Evolutionary conservation across 257 asterid species (phyloP).

Genomic region (Solanum bulbocastanum): DNA sequence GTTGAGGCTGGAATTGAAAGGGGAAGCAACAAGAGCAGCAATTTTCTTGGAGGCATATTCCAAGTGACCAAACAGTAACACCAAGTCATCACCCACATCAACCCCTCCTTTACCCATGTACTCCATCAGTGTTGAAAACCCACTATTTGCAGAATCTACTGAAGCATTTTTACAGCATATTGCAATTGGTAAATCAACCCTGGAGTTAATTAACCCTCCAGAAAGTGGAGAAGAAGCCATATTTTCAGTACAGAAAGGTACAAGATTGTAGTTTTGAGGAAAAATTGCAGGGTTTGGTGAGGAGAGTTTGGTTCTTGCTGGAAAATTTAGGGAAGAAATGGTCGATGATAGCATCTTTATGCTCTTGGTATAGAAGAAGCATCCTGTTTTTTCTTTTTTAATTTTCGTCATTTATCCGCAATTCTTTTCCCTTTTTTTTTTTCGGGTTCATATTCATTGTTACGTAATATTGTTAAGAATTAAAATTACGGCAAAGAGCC

Average conservation of each 20-base stretch:
- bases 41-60: conserved; percentile 78
- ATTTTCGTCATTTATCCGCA: neutral
- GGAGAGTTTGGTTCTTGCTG: conserved; percentile 17
- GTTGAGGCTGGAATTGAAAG: conserved; percentile 52
- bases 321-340: conserved; percentile 13
- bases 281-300: conserved; percentile 14
- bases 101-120: conserved; percentile 50
- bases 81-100: conserved; percentile 66
- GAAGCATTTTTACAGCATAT: neutral
- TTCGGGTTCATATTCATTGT: too few relatives aligned
- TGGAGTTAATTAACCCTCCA: conserved; percentile 29
- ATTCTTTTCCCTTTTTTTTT: too few relatives aligned
- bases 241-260: conserved; percentile 8
- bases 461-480: too few relatives aligned
- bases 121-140: conserved; percentile 57
- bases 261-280: conserved; percentile 14
- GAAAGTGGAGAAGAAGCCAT: conserved; percentile 30
- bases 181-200: conserved; percentile 20
- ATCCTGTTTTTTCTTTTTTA: neutral
- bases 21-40: conserved; percentile 92
- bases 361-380: neutral
- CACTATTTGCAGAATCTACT: conserved; percentile 13
- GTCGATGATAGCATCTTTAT: conserved; percentile 41
- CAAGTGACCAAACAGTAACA: conserved; percentile 51
- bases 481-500: too few relatives aligned